Evolutionary conservation across 2,329 filamentous ascomycete species (phyloP), one percentile per base, ranked within the genome.

Genomic region (Sporothrix phasma): DNA sequence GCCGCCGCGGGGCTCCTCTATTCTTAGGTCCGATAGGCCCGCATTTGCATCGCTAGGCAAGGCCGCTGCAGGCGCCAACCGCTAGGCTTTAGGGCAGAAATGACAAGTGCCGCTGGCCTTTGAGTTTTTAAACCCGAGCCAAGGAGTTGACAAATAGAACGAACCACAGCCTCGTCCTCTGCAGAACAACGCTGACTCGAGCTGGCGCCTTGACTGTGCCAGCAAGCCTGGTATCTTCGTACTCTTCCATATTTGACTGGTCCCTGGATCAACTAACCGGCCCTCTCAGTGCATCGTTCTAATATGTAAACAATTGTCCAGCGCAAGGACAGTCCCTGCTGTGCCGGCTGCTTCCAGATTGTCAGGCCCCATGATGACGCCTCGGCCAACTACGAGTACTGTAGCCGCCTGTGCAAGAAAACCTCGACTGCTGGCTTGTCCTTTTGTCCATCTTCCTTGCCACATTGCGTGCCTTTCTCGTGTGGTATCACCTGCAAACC

Each of bases 11-110:
- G 47, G 34, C 47, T 45, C 6, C 39, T 37, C 15, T 13, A 10
- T 13, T n/a, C 15, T 54, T 62, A 62, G 61, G 34, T 39, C 61
- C 61, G 61, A 45, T 54, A 62, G 61, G 61, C 29, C 61, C 61
- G 47, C 29, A 22, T 15, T 56, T 59, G 37, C 39, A 29, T 31
- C 31, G 8, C 31, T n/a, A 39, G 45, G 45, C 51, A 39, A 31
- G 47, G 24, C 51, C 5, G 17, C 51, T 11, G 11, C 26, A n/a
- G 15, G 29, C 29, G 26, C 17, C 49, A 53, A 34, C 17, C 19
- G 5, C 31, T 22, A 5, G 31, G 31, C 51, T 10, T 13, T 10
- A 56, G 26, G 49, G 15, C 29, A 53, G 47, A 22, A n/a, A 46
- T n/a, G n/a, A 47, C 39, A 41, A 37, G 24, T 39, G 51, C 51